Percentiles rank a stretch among this genome's conserved stretches.
Evolutionary conservation across 2,329 filamentous ascomycete species (phyloP).

Genomic region (Penicillium thymicola): DNA sequence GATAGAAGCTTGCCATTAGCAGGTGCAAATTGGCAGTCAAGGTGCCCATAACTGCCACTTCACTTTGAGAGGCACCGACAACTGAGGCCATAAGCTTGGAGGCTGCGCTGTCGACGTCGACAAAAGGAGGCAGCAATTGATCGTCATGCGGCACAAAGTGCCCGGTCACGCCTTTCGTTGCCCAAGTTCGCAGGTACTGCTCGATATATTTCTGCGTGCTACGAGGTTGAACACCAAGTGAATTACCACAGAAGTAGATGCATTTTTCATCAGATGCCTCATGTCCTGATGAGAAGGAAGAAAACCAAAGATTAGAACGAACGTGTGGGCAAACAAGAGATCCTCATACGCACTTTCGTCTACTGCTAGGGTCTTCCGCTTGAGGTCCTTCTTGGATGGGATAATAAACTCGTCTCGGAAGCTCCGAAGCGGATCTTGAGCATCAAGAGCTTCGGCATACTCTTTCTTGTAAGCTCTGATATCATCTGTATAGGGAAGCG

Average conservation of each 20-base stretch:
- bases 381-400: slow-evolving; percentile 69
- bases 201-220: slow-evolving; percentile 63
- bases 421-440: slow-evolving; percentile 56
- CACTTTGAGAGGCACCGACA: slow-evolving; percentile 67
- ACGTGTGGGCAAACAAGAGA: background rate
- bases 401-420: slow-evolving; percentile 72
- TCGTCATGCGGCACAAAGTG: slow-evolving; percentile 71
- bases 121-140: slow-evolving; percentile 67
- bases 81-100: slow-evolving; percentile 67
- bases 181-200: slow-evolving; percentile 78
- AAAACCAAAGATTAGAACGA: background rate
- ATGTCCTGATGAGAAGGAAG: slow-evolving; percentile 15
- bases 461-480: slow-evolving; percentile 34
- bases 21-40: slow-evolving; percentile 79
- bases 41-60: slow-evolving; percentile 86
- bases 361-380: slow-evolving; percentile 55
- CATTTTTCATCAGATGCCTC: slow-evolving; percentile 46
- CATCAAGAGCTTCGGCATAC: slow-evolving; percentile 54
- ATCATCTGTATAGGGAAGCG: slow-evolving; percentile 32
- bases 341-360: slow-evolving; percentile 26
- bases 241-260: slow-evolving; percentile 88
- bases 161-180: slow-evolving; percentile 76
- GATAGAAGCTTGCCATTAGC: slow-evolving; percentile 80
- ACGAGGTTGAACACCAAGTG: slow-evolving; percentile 77
- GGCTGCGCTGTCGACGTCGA: slow-evolving; percentile 74